Evolutionary conservation across 768 basidiomycete species (phyloP), one percentile per base, ranked within the genome.

Genomic region (Mycena vulgaris): DNA sequence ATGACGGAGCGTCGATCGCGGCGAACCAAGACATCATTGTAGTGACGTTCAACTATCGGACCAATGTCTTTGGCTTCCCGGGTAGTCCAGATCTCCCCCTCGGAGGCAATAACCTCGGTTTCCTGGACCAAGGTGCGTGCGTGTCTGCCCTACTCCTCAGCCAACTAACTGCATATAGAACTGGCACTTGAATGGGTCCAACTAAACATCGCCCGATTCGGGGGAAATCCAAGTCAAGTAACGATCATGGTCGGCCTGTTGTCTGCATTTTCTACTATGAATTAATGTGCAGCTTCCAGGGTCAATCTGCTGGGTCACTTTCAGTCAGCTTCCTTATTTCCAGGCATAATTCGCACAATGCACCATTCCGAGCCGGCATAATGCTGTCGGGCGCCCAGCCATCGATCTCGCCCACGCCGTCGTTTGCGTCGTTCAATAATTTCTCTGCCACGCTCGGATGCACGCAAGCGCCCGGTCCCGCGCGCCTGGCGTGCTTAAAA

Each of bases 131-230:
- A 73, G 76, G 71, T 58, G 8, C 6, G 63, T 23, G 5, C 9
- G 28, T n/a, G 4, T 30, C 8, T 8, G 47, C 7, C n/a, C 52
- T 28, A 21, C 17, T 0, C 39, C 5, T 19, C 30, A 27, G 9
- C 33, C 19, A 14, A 28, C n/a, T 3, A 62, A 25, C 16, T 40
- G 42, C 19, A 9, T 11, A 55, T 16, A 67, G 68, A 77, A 25
- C 57, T 76, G 9, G 81, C 79, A 6, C 55, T 81, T 4, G 42
- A 30, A 23, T 82, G 80, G 87, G 82, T 88, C 0, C 84, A 86
- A 60, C 74, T 80, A 53, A 84, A 89, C 65, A 84, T 88, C 57
- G 78, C 74, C 28, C 75, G 78, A 0, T 89, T 88, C 66, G 87
- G 88, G 1, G 88, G 87, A 21, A 84, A 81, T 63, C 78, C 77